Evolutionary conservation across 2,329 filamentous ascomycete species (phyloP).

Genomic region (Calonectria ilicicola): DNA sequence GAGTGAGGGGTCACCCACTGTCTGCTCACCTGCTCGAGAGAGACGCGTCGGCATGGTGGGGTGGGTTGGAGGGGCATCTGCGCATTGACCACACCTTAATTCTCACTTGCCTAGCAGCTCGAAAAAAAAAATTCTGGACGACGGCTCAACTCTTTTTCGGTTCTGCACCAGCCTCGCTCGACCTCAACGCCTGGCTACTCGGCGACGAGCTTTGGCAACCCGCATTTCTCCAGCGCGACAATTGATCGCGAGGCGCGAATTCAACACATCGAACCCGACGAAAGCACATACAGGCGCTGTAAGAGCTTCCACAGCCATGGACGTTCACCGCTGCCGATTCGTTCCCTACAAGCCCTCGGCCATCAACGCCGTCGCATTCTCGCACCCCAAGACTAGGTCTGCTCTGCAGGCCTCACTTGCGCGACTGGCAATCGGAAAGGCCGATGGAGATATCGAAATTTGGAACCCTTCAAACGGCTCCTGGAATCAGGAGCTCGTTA

Average conservation of each 20-base stretch:
- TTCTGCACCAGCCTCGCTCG: slow-evolving; percentile 29
- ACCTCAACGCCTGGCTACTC: slow-evolving; percentile 42
- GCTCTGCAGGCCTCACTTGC: slow-evolving; percentile 64
- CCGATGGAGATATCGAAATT: slow-evolving; percentile 96
- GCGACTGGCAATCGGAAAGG: slow-evolving; percentile 89
- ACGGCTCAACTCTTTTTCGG: slow-evolving; percentile 46
- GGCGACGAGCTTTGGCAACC: slow-evolving; percentile 34
- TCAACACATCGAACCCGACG: slow-evolving; percentile 14
- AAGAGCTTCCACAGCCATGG: slow-evolving; percentile 68
- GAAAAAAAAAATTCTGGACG: slow-evolving; percentile 49
- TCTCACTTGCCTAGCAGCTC: slow-evolving; percentile 23
- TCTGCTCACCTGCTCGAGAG: neutral
- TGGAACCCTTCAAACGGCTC: slow-evolving; percentile 88
- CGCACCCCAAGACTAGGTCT: slow-evolving; percentile 71
- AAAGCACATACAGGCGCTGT: slow-evolving; percentile 16
- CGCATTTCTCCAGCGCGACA: neutral
- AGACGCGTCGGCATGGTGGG: slow-evolving; percentile 33
- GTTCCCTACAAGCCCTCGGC: slow-evolving; percentile 91
- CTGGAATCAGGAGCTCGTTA: slow-evolving; percentile 92
- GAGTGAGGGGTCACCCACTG: neutral
- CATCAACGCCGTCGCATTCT: slow-evolving; percentile 96
- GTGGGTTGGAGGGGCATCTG: slow-evolving; percentile 44
- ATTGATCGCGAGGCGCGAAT: neutral
- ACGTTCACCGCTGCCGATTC: slow-evolving; percentile 97
- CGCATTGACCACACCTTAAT: slow-evolving; percentile 52